A percentile compares a stretch with the other conserved stretches of the same genome.
Evolutionary conservation across 345 rosid genomes (phyloP).

Genomic region (Salix udensis): DNA sequence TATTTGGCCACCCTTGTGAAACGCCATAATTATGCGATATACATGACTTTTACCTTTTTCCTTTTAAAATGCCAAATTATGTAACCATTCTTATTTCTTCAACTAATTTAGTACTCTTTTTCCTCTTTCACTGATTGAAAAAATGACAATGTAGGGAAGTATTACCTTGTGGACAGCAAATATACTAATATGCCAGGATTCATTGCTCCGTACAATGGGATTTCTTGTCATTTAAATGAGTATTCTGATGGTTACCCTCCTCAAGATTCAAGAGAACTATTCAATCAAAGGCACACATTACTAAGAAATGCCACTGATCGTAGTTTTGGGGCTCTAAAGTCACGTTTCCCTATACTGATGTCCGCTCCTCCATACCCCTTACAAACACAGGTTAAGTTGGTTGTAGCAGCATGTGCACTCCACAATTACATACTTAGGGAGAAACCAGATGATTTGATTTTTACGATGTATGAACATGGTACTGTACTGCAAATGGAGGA

Average conservation of each 20-base stretch:
- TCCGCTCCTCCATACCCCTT: constrained; percentile 90
- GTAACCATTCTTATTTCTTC: background rate
- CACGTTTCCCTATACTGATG: constrained; percentile 74
- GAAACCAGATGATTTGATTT: constrained; percentile 68
- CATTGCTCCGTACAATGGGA: constrained; percentile 59
- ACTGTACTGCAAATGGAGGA: constrained; percentile 37
- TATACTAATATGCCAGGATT: constrained; percentile 71
- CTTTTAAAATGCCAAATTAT: background rate
- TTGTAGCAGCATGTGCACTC: constrained; percentile 74
- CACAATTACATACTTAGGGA: constrained; percentile 75
- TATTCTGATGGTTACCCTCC: constrained; percentile 42
- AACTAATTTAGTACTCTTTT: background rate
- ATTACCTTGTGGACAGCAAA: constrained; percentile 68
- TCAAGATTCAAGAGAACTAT: constrained; percentile 59
- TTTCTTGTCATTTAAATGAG: constrained; percentile 38
- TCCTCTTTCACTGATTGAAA: background rate
- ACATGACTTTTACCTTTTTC: background rate
- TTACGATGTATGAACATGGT: constrained; percentile 48
- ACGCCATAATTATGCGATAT: background rate
- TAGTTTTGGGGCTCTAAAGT: constrained; percentile 64
- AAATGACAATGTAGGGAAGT: constrained; percentile 53
- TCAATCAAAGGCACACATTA: constrained; percentile 68
- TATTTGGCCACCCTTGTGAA: background rate
- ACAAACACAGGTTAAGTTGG: constrained; percentile 80
- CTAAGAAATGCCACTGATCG: constrained; percentile 48